Percentiles rank a stretch among this genome's conserved stretches.
Evolutionary conservation across 164 flowering plant genomes (phyloP).

Genomic region (Brasenia schreberi): DNA sequence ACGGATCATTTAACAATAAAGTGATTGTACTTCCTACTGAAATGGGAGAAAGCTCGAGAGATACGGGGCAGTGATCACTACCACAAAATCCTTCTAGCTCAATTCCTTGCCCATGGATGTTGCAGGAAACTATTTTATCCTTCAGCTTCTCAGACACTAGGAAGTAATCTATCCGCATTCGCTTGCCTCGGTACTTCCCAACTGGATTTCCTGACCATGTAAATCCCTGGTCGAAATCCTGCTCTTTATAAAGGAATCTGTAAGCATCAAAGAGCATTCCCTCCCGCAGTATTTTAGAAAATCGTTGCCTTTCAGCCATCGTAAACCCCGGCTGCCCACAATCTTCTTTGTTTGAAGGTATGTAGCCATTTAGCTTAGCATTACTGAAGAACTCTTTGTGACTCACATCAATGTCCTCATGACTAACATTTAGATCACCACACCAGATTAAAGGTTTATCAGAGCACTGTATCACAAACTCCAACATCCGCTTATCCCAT

Average conservation of each 20-base stretch:
- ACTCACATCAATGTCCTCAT: slow-evolving; percentile 92
- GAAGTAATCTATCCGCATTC: slow-evolving; percentile 96
- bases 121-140: slow-evolving; percentile 65
- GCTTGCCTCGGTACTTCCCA: slow-evolving; percentile 92
- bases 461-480: slow-evolving; percentile 49
- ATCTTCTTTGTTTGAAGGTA: slow-evolving; percentile 96
- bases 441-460: slow-evolving; percentile 97
- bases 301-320: slow-evolving; percentile 72
- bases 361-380: slow-evolving; percentile 76
- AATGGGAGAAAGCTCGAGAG: slow-evolving; percentile 49
- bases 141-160: slow-evolving; percentile 57
- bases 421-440: slow-evolving; percentile 97
- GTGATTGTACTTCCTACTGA: background rate
- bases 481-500: slow-evolving; percentile 89
- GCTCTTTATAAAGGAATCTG: slow-evolving; percentile 63
- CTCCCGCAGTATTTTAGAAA: slow-evolving; percentile 60
- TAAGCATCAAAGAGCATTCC: slow-evolving; percentile 91
- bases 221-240: slow-evolving; percentile 80
- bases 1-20: no score
- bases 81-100: slow-evolving; percentile 90
- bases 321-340: slow-evolving; percentile 99
- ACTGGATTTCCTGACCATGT: slow-evolving; percentile 97
- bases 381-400: slow-evolving; percentile 89
- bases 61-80: slow-evolving; percentile 96
- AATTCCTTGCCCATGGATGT: slow-evolving; percentile 84